Conservation (phyloP, 352 stramenopile genomes). For the Hyaloperonospora brassicae region DNA sequence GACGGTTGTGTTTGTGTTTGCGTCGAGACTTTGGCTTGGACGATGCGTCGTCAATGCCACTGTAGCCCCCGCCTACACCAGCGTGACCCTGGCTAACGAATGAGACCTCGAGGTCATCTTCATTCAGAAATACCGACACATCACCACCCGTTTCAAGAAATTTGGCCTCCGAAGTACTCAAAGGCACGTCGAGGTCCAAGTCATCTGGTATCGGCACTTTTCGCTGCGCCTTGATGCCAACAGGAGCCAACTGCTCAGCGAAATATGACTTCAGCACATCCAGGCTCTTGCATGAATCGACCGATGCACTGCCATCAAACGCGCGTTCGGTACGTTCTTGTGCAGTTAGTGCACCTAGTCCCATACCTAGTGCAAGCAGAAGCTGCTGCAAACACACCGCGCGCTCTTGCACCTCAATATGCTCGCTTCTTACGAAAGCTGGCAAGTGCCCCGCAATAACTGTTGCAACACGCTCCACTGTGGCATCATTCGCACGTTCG, state of each 20-base stretch:
- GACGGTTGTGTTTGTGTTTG: constrained; percentile 29
- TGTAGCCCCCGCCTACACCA: constrained; percentile 28
- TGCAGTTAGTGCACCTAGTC: constrained; percentile 40
- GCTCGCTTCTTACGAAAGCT: constrained; percentile 85
- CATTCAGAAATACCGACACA: constrained; percentile 46
- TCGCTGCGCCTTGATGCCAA: constrained; percentile 87
- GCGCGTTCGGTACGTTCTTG: constrained; percentile 59
- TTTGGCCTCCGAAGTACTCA: constrained; percentile 49
- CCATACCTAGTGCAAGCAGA: constrained; percentile 51
- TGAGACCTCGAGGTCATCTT: constrained; percentile 76
- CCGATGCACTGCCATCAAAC: constrained; percentile 46
- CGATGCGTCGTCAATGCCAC: constrained; percentile 34
- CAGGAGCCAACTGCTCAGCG: constrained; percentile 73
- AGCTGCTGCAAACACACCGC: constrained; percentile 82
- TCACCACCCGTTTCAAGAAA: constrained; percentile 74
- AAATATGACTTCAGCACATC: constrained; percentile 73
- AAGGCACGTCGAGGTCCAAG: constrained; percentile 53
- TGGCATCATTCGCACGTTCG: constrained; percentile 58
- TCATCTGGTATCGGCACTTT: constrained; percentile 87
- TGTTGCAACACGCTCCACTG: constrained; percentile 79
- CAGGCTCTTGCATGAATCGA: constrained; percentile 39
- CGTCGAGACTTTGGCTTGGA: constrained; percentile 39
- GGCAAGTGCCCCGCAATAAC: constrained; percentile 81
- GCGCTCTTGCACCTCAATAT: constrained; percentile 94
- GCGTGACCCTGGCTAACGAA: constrained; percentile 51